Evolutionary conservation across 108 stramenopile genomes (phyloP), one percentile per base, ranked within the genome.

Genomic region (Stephanodiscus triporus): DNA sequence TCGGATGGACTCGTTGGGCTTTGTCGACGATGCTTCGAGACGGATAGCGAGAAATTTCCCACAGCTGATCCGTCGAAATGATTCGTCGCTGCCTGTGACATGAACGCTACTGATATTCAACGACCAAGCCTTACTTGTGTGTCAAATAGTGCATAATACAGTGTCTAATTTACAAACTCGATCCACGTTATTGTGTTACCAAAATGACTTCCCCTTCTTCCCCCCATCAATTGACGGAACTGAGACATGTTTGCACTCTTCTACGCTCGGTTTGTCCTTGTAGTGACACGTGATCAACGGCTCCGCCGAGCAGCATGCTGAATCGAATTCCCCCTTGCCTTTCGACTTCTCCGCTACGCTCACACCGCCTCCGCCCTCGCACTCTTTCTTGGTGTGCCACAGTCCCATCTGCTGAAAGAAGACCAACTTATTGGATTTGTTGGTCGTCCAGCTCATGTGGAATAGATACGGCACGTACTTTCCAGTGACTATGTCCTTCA

Each of bases 401-500:
- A 86, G 26, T 4, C 76, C 76, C 75, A 85, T 81, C 70, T 86
- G 81, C 60, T 82, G 67, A 8, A 90, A 42, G 48, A 86, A 84
- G 0, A 69, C 42, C 19, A 90, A 42, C 49, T 90, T 90, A 57
- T 90, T 81, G 23, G 55, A 49, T 57, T 86, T 87, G 69, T 84
- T 85, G 6, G 72, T 68, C 30, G 89, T 90, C 89, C 89, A 87
- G 67, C 84, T 68, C 75, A 82, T 82, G 61, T 82, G 81, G 36
- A 85, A 48, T 16, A 81, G 24, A 50, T 64, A 85, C 20, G 84
- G 84, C 0, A 57, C 63, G 23, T 81, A 63, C 53, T 77, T 80
- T 19, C 75, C 83, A 24, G 54, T 42, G 10, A 70, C 74, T 40
- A 85, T 76, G 42, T 85, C 71, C 49, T 57, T 79, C 85, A 85